A percentile compares a stretch with the other conserved stretches of the same genome.
phyloP scores from a whole-genome alignment of 1,284 basidiomycete species.

The Schizophyllum amplum region DNA sequence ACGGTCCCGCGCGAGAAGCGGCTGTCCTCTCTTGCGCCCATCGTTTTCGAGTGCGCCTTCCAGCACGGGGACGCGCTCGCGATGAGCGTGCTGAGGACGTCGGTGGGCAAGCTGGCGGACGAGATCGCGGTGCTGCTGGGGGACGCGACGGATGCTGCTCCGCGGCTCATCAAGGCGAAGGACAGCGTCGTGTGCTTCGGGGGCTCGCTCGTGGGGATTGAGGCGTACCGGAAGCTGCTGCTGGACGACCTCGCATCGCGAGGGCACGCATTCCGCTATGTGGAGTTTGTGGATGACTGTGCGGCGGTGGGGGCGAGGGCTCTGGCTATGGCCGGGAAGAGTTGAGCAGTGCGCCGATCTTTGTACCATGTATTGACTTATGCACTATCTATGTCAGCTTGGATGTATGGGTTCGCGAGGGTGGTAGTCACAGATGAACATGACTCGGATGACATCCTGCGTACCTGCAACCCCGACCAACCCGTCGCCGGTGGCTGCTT shows the following conservation, averaged over 20 bases:
- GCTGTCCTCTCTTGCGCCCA: slow-evolving; percentile 59
- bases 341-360: slow-evolving; percentile 10
- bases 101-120: slow-evolving; percentile 47
- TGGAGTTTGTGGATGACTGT: slow-evolving; percentile 60
- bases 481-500: no score
- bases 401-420: no score
- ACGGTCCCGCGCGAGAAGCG: slow-evolving; percentile 56
- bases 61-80: slow-evolving; percentile 54
- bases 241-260: slow-evolving; percentile 44
- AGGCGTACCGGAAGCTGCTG: slow-evolving; percentile 51
- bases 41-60: slow-evolving; percentile 69
- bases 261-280: slow-evolving; percentile 55
- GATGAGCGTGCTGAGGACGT: slow-evolving; percentile 42
- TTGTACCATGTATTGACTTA: no score
- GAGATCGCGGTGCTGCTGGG: slow-evolving; percentile 51
- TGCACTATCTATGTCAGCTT: no score
- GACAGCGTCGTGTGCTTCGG: slow-evolving; percentile 63
- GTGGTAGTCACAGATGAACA: no score
- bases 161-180: slow-evolving; percentile 39
- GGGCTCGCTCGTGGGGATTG: slow-evolving; percentile 59
- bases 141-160: slow-evolving; percentile 22
- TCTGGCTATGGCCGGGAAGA: slow-evolving; percentile 24
- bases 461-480: no score
- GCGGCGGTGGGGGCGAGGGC: slow-evolving; percentile 55
- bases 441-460: no score